Evolutionary conservation across 305 asterid genomes (phyloP).

Genomic region (Solanum chacoense): DNA sequence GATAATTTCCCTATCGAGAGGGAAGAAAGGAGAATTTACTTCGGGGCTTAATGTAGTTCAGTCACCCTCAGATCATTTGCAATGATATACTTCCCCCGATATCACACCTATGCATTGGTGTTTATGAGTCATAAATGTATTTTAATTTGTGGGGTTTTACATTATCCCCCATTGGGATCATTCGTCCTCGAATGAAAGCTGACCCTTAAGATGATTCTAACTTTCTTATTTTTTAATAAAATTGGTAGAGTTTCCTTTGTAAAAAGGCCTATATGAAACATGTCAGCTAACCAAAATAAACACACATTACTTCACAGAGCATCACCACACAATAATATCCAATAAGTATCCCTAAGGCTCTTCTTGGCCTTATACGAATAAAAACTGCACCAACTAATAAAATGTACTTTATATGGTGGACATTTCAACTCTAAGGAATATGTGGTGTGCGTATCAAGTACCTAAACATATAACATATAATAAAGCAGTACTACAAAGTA

Average conservation of each 20-base stretch:
- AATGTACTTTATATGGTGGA: background rate
- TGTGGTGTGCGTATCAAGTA: background rate
- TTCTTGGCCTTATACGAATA: background rate
- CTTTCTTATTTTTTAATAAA: too few species aligned
- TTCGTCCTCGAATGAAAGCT: background rate
- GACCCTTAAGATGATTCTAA: background rate
- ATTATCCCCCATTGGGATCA: background rate
- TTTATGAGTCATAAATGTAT: background rate
- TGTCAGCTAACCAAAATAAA: background rate
- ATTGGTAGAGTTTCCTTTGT: background rate
- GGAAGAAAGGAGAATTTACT: too few species aligned
- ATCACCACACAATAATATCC: background rate
- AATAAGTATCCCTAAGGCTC: background rate
- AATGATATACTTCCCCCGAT: background rate
- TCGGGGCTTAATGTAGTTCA: too few species aligned
- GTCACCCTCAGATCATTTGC: background rate
- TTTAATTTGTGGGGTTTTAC: background rate
- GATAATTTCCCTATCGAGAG: background rate
- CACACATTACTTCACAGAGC: background rate
- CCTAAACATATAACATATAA: background rate
- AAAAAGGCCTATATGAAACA: background rate
- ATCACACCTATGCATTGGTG: background rate
- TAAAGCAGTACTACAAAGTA: background rate
- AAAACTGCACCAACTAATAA: background rate
- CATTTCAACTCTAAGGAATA: background rate